Percentiles rank a stretch among this genome's conserved stretches.
Conservation (phyloP, 2,329 filamentous ascomycete species). For the Scopulariopsis brevicaulis region DNA sequence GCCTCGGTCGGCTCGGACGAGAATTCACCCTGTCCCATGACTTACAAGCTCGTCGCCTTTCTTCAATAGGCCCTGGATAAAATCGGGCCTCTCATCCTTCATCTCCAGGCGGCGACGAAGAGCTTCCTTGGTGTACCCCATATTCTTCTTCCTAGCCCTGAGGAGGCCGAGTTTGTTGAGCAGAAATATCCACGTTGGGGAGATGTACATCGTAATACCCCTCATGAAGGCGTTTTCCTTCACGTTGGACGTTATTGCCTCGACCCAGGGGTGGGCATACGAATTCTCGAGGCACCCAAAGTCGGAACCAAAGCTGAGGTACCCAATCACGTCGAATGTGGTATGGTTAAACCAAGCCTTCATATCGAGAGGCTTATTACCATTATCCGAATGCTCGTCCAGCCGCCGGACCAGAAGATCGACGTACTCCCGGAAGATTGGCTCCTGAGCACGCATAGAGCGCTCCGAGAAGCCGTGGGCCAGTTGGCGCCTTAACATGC, state of each 20-base stretch:
- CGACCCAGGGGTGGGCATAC: conserved; percentile 16
- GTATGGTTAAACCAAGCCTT: conserved; percentile 14
- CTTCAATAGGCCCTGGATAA: conserved; percentile 10
- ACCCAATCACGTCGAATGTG: conserved; percentile 19
- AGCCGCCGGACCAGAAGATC: conserved; percentile 13
- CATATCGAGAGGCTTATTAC: conserved; percentile 10
- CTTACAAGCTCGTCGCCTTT: conserved; percentile 7
- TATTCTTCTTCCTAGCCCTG: neutral
- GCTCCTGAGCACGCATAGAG: conserved; percentile 18
- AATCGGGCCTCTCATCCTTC: conserved; percentile 9
- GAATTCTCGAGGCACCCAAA: conserved; percentile 15
- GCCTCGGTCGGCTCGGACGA: neutral
- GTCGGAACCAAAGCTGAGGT: conserved; percentile 15
- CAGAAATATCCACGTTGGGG: neutral
- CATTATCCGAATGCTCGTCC: conserved; percentile 6
- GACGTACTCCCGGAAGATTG: conserved; percentile 14
- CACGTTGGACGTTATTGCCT: conserved; percentile 10
- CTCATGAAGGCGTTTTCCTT: conserved; percentile 4
- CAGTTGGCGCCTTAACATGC: conserved; percentile 12
- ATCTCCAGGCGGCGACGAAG: conserved; percentile 8
- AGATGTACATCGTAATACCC: conserved; percentile 7
- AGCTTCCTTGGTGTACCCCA: conserved; percentile 3
- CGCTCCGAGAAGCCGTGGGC: conserved; percentile 17
- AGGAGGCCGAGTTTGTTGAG: conserved; percentile 8
- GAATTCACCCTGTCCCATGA: neutral